These are phyloP conservation scores for Xylariaceae sp. DNA, from an alignment of 2,329 filamentous ascomycete genomes.

Conservation along the genomic window DNA sequence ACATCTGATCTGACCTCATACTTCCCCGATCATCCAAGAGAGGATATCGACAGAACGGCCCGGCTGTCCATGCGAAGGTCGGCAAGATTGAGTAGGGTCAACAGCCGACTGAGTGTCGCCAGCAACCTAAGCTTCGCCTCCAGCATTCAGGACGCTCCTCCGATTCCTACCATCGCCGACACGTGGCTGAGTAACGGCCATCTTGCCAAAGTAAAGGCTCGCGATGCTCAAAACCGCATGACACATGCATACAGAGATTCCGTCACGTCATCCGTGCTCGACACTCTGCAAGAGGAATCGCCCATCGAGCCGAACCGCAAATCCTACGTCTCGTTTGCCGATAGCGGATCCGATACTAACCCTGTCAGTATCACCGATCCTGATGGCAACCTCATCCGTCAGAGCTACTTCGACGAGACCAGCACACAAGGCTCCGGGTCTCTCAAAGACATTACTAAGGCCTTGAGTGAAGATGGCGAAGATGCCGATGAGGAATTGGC, in stretches of 20 bases:
- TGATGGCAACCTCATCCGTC: conserved; percentile 63
- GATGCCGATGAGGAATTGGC: conserved; percentile 85
- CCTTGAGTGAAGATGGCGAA: conserved; percentile 86
- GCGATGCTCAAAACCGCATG: conserved; percentile 43
- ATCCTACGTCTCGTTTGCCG: conserved; percentile 88
- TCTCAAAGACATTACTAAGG: conserved; percentile 78
- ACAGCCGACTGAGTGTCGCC: conserved; percentile 87
- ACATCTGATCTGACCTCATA: conserved; percentile 94
- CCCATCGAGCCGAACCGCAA: conserved; percentile 84
- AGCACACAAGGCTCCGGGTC: conserved; percentile 70
- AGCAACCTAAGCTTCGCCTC: conserved; percentile 93
- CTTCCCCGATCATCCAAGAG: conserved; percentile 91
- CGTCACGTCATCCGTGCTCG: conserved; percentile 81
- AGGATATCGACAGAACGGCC: conserved; percentile 94
- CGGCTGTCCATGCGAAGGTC: conserved; percentile 89
- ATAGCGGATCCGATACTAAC: conserved; percentile 69
- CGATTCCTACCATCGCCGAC: conserved; percentile 93
- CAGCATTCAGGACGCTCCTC: conserved; percentile 87
- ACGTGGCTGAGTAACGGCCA: conserved; percentile 73
- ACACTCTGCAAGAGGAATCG: conserved; percentile 88
- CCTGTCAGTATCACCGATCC: conserved; percentile 74
- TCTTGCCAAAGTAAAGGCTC: conserved; percentile 46
- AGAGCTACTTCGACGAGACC: conserved; percentile 84
- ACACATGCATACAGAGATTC: conserved; percentile 77
- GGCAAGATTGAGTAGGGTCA: conserved; percentile 85